phyloP scores from a whole-genome alignment of 1,284 basidiomycete genomes.

The Hymenochaete sp. region DNA sequence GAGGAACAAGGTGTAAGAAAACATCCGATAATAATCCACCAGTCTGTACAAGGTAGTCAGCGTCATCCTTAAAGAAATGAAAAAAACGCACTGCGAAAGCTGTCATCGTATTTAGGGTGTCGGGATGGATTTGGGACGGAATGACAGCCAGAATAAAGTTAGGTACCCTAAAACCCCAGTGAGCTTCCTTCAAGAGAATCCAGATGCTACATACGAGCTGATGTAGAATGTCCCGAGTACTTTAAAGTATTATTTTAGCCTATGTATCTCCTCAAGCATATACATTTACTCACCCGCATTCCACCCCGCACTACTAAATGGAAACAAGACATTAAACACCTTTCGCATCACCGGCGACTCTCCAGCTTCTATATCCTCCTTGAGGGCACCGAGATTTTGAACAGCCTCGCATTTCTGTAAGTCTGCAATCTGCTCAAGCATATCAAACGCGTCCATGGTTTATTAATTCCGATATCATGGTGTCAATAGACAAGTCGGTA shows the following conservation, averaged over 20 bases:
- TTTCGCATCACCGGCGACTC: slow-evolving; percentile 67
- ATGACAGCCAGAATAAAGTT: slow-evolving; percentile 90
- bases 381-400: slow-evolving; percentile 48
- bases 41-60: slow-evolving; percentile 43
- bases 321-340: slow-evolving; percentile 72
- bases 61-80: not conserved
- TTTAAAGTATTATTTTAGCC: slow-evolving; percentile 22
- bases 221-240: slow-evolving; percentile 88
- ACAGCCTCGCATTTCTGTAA: slow-evolving; percentile 38
- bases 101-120: slow-evolving; percentile 87
- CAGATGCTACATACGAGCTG: slow-evolving; percentile 56
- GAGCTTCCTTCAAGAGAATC: not conserved
- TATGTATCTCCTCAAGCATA: not conserved
- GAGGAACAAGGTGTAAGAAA: slow-evolving; percentile 82
- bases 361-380: slow-evolving; percentile 47
- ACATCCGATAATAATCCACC: slow-evolving; percentile 86
- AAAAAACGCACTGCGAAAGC: slow-evolving; percentile 60
- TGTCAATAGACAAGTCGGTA: slow-evolving; percentile 2
- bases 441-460: not conserved
- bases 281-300: slow-evolving; percentile 56
- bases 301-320: slow-evolving; percentile 73
- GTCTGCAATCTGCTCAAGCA: slow-evolving; percentile 28
- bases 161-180: slow-evolving; percentile 50
- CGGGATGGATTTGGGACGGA: slow-evolving; percentile 71
- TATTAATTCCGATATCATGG: not conserved